These are phyloP conservation scores for Alternaria hordeiaustralica DNA, from an alignment of 2,329 filamentous ascomycete genomes.

Conservation along the genomic window DNA sequence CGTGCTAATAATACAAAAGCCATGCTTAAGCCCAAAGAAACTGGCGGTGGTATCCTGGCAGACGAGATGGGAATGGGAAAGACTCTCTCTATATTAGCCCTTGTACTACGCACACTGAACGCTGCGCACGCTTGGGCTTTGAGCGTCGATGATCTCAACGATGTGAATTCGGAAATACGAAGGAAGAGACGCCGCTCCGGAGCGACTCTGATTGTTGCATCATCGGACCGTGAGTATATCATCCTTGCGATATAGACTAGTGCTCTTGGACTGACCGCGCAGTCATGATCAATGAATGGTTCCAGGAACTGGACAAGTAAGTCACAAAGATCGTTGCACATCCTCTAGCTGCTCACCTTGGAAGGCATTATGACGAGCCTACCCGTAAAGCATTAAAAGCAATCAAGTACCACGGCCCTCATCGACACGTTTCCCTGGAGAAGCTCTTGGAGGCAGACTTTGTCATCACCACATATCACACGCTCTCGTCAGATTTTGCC, in stretches of 20 bases:
- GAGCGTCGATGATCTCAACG: neutral
- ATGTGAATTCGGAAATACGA: neutral
- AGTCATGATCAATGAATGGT: constrained; percentile 44
- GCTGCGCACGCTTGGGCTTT: constrained; percentile 47
- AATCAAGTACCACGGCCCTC: constrained; percentile 35
- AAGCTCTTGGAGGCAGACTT: constrained; percentile 29
- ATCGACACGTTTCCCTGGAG: constrained; percentile 13
- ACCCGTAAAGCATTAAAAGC: constrained; percentile 12
- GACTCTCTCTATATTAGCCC: constrained; percentile 59
- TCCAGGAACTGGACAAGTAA: constrained; percentile 45
- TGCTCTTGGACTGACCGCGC: neutral
- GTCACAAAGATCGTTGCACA: neutral
- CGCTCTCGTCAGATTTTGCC: constrained; percentile 21
- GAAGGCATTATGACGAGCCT: constrained; percentile 31
- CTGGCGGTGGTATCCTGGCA: constrained; percentile 59
- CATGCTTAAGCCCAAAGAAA: constrained; percentile 28
- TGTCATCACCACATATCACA: constrained; percentile 42
- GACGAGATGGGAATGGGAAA: constrained; percentile 70
- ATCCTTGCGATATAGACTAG: neutral
- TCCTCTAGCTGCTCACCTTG: neutral
- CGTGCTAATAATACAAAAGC: neutral
- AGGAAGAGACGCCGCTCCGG: constrained; percentile 14
- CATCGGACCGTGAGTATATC: constrained; percentile 29
- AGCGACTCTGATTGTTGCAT: constrained; percentile 39
- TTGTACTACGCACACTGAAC: constrained; percentile 54